These are phyloP conservation scores for Mycena filopes DNA, from an alignment of 768 basidiomycete genomes.

Conservation along the genomic window DNA sequence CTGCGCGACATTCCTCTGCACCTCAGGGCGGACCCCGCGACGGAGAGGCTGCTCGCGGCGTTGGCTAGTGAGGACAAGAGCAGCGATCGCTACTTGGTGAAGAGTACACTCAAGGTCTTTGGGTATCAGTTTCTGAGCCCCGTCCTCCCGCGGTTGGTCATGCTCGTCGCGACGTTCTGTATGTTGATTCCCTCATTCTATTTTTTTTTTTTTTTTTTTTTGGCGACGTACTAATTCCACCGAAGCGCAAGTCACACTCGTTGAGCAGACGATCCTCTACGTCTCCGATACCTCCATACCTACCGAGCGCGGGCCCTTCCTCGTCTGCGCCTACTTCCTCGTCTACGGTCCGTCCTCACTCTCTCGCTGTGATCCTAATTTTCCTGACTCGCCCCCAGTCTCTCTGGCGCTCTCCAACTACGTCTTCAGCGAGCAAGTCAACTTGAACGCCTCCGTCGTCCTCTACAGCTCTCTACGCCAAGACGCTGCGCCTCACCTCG, in stretches of 20 bases:
- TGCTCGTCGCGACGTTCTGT: constrained; percentile 13
- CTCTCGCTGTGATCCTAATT: too few relatives aligned
- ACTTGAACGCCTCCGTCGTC: constrained; percentile 24
- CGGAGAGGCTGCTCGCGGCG: constrained; percentile 18
- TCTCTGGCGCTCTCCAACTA: constrained; percentile 11
- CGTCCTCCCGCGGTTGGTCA: constrained; percentile 11
- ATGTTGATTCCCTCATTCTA: background rate
- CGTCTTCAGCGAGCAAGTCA: constrained; percentile 12
- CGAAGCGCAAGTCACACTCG: constrained; percentile 19
- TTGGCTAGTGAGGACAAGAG: constrained; percentile 17
- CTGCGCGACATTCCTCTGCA: constrained; percentile 14
- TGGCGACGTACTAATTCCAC: background rate
- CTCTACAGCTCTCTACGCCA: constrained; percentile 23
- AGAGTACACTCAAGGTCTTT: constrained; percentile 15
- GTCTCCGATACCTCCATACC: constrained; percentile 21
- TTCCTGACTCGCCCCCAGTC: background rate
- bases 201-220: background rate
- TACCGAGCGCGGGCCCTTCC: background rate
- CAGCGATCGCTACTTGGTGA: constrained; percentile 6
- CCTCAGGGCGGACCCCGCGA: constrained; percentile 20
- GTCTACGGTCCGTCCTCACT: constrained; percentile 6
- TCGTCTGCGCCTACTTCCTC: constrained; percentile 10
- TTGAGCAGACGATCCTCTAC: constrained; percentile 15
- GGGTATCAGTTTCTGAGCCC: constrained; percentile 12
- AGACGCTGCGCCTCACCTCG: constrained; percentile 17